These are phyloP conservation scores for Epichloe gansuensis DNA, from an alignment of 2,329 filamentous ascomycete genomes.

Conservation along the genomic window DNA sequence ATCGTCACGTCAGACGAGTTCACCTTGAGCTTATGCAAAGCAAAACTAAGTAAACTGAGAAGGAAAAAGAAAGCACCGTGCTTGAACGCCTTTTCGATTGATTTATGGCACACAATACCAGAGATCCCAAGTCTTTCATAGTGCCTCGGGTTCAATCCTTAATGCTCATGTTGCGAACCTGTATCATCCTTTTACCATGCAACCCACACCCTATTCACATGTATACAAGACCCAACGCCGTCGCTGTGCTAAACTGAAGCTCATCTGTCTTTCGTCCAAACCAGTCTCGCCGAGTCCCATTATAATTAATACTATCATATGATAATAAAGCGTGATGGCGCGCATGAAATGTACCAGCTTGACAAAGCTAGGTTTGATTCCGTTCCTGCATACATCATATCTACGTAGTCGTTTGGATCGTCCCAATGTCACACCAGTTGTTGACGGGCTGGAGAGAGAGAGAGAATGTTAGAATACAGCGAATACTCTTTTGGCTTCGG, in stretches of 20 bases:
- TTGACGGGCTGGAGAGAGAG: conserved; percentile 39
- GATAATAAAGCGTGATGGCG: not conserved
- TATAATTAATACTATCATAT: not conserved
- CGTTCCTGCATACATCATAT: not conserved
- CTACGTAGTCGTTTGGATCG: conserved; percentile 12
- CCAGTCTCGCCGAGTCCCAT: not conserved
- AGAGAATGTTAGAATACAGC: not conserved
- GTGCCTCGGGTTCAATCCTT: not conserved
- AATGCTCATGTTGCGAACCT: not conserved
- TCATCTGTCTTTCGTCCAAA: conserved; percentile 6
- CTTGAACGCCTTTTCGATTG: too few relatives aligned
- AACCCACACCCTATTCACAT: not conserved
- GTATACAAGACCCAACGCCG: conserved; percentile 16
- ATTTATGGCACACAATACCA: too few relatives aligned
- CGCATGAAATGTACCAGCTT: not conserved
- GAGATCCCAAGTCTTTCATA: too few relatives aligned
- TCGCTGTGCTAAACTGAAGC: conserved; percentile 18
- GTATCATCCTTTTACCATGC: not conserved
- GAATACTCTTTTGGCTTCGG: not conserved
- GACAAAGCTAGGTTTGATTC: not conserved
- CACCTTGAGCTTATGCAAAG: too few relatives aligned
- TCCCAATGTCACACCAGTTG: conserved; percentile 50
- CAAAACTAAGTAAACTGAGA: too few relatives aligned
- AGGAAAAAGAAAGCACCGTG: too few relatives aligned
- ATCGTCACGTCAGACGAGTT: too few relatives aligned